These are phyloP conservation scores for Dalechampia spathulata DNA, from an alignment of 441 rosid genomes.

Conservation along the genomic window DNA sequence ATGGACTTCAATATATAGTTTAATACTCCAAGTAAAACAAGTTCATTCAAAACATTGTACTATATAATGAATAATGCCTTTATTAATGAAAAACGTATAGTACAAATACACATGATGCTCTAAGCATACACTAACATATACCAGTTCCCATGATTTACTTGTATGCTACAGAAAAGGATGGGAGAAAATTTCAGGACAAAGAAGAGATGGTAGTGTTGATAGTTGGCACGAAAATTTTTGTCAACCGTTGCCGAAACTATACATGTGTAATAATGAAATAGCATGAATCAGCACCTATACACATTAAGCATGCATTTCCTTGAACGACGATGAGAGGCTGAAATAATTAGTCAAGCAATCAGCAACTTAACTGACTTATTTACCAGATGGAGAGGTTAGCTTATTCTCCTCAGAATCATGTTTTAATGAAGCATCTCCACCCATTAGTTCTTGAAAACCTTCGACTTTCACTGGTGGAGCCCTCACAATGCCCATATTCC, in stretches of 20 bases:
- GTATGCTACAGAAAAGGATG: too few species aligned
- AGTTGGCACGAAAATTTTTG: neutral
- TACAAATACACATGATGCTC: too few species aligned
- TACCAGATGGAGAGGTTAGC: constrained; percentile 62
- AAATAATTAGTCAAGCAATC: neutral
- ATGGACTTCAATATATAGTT: too few species aligned
- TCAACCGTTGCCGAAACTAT: neutral
- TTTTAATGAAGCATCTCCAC: constrained; percentile 66
- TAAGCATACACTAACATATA: too few species aligned
- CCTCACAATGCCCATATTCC: constrained; percentile 57
- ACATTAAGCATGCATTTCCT: neutral
- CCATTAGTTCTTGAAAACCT: constrained; percentile 91
- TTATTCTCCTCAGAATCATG: constrained; percentile 73
- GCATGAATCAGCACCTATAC: constrained; percentile 6
- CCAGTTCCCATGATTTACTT: too few species aligned
- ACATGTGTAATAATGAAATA: neutral
- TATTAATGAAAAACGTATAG: too few species aligned
- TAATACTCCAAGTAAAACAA: too few species aligned
- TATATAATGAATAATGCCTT: too few species aligned
- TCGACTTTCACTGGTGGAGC: constrained; percentile 89
- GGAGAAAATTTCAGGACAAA: neutral
- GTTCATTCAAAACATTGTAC: too few species aligned
- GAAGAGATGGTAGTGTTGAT: neutral
- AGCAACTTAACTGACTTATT: constrained; percentile 22
- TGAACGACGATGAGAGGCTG: neutral